Conservation (phyloP, 208 protist genomes). For the Leishmania turanica region DNA sequence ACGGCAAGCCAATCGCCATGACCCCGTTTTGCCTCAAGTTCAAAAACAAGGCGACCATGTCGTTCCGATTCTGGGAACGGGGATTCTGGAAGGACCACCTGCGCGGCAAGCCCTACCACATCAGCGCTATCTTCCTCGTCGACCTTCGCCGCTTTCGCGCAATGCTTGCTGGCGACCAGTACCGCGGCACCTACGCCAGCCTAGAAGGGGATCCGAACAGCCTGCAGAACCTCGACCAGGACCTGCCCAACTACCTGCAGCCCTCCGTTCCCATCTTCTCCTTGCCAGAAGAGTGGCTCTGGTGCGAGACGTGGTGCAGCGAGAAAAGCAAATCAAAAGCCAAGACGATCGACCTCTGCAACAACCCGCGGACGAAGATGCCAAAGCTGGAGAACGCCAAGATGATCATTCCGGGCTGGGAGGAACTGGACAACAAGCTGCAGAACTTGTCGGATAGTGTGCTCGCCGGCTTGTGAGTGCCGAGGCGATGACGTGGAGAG, state of each 20-base stretch:
- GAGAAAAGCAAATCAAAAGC: slow-evolving; percentile 89
- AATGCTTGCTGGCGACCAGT: slow-evolving; percentile 92
- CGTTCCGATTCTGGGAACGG: slow-evolving; percentile 92
- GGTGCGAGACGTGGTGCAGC: slow-evolving; percentile 99
- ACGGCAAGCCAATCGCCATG: slow-evolving; percentile 93
- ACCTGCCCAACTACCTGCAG: slow-evolving; percentile 98
- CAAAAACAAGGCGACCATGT: slow-evolving; percentile 90
- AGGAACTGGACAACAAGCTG: slow-evolving; percentile 80
- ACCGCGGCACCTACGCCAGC: slow-evolving; percentile 91
- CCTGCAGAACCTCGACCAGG: slow-evolving; percentile 92
- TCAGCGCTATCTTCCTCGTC: slow-evolving; percentile 97
- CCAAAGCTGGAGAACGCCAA: slow-evolving; percentile 95
- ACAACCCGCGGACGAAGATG: slow-evolving; percentile 97
- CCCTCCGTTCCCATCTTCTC: slow-evolving; percentile 94
- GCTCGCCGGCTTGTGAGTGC: slow-evolving; percentile 1
- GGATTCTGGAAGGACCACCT: slow-evolving; percentile 97
- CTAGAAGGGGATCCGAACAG: slow-evolving; percentile 93
- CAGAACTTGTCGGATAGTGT: slow-evolving; percentile 38
- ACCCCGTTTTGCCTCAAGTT: slow-evolving; percentile 96
- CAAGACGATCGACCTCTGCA: slow-evolving; percentile 98
- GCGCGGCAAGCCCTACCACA: slow-evolving; percentile 96
- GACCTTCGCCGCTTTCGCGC: slow-evolving; percentile 92
- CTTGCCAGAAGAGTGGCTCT: slow-evolving; percentile 99
- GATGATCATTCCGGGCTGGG: slow-evolving; percentile 92
- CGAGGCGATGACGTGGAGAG: too few species aligned